phyloP scores from a whole-genome alignment of 192 early-diverging fungal species.

The Backusella mclennaniae region DNA sequence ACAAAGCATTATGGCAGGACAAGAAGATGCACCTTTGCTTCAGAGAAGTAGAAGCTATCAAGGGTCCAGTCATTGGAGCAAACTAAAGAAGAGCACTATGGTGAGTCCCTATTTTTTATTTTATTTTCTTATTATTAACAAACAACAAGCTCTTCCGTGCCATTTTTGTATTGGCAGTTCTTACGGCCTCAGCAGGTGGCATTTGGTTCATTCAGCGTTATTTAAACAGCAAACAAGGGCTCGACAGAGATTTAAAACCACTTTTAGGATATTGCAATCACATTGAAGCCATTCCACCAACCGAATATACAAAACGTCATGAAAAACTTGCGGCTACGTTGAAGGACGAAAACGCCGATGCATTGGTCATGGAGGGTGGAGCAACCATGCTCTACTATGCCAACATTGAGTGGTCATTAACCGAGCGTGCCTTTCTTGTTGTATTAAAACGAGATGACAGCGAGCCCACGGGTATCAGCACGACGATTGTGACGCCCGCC shows the following conservation, averaged over 20 bases:
- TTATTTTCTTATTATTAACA: not conserved
- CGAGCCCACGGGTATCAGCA: slow-evolving; percentile 23
- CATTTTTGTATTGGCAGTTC: not conserved
- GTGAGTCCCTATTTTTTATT: slow-evolving; percentile 4
- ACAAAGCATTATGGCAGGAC: not conserved
- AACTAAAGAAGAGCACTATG: slow-evolving; percentile 12
- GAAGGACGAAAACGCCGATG: slow-evolving; percentile 29
- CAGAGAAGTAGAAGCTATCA: not conserved
- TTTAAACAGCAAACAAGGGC: not conserved
- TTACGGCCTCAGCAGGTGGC: not conserved
- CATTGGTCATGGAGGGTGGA: slow-evolving; percentile 46
- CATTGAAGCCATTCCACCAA: slow-evolving; percentile 30
- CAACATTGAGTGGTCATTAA: slow-evolving; percentile 44
- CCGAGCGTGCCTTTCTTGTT: slow-evolving; percentile 48
- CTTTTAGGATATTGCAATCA: slow-evolving; percentile 42
- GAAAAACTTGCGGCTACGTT: slow-evolving; percentile 35
- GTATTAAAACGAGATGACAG: slow-evolving; percentile 20
- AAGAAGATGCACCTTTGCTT: slow-evolving; percentile 14
- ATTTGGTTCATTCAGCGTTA: not conserved
- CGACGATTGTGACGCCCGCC: slow-evolving; percentile 44
- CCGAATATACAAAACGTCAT: slow-evolving; percentile 43
- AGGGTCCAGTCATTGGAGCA: slow-evolving; percentile 15
- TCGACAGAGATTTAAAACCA: slow-evolving; percentile 1
- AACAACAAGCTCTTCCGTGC: slow-evolving; percentile 4
- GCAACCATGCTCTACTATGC: slow-evolving; percentile 51